These are phyloP conservation scores for Vitis cinerea DNA, from an alignment of 164 flowering plant species.

Conservation along the genomic window DNA sequence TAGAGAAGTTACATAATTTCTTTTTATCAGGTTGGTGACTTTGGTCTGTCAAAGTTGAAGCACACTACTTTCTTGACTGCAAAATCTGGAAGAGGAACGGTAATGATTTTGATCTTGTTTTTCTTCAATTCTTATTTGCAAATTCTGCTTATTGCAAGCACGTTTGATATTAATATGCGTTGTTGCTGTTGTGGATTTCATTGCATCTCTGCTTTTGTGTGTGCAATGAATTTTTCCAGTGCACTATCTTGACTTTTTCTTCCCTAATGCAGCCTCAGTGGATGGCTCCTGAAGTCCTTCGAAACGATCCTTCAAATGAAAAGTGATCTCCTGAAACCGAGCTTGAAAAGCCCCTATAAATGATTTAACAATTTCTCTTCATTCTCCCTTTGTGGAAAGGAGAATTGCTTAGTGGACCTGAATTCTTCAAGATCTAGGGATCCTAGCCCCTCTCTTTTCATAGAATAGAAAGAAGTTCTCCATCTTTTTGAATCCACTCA, in stretches of 20 bases:
- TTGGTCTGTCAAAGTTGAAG: conserved; percentile 78
- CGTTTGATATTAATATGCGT: background rate
- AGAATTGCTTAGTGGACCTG: background rate
- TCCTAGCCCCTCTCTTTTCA: background rate
- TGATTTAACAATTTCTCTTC: background rate
- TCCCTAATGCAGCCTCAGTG: conserved; percentile 78
- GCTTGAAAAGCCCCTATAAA: background rate
- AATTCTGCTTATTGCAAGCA: background rate
- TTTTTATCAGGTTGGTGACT: conserved; percentile 75
- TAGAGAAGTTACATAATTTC: background rate
- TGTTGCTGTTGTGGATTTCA: background rate
- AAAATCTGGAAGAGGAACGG: conserved; percentile 85
- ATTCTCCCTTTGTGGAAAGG: background rate
- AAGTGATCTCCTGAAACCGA: conserved; percentile 44
- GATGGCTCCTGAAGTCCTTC: conserved; percentile 99
- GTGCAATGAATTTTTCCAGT: too few species aligned
- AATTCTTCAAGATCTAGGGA: background rate
- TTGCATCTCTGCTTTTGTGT: background rate
- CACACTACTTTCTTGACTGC: conserved; percentile 59
- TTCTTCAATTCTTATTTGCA: background rate
- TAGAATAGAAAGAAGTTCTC: background rate
- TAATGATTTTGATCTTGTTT: conserved; percentile 21
- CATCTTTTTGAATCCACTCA: background rate
- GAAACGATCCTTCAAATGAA: conserved; percentile 90
- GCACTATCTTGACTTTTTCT: background rate